Evolutionary conservation across 2,329 filamentous ascomycete species (phyloP).

Genomic region (Parastagonospora nodorum): DNA sequence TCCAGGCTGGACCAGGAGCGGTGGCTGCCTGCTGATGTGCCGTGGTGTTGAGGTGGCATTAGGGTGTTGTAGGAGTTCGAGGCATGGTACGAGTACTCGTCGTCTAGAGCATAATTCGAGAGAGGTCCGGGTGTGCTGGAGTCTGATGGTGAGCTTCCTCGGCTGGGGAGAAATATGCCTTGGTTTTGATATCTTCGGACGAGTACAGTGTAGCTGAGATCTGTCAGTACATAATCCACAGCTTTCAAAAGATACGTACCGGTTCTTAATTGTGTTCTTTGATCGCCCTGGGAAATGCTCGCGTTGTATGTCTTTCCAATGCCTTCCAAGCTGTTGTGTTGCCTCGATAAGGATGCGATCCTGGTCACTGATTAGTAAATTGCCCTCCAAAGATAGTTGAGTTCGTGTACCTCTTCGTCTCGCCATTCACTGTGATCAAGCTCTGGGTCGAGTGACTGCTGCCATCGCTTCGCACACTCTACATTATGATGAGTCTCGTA

Average conservation of each 20-base stretch:
- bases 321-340: constrained; percentile 39
- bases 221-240: neutral
- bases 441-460: constrained; percentile 50
- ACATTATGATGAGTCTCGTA: constrained; percentile 3
- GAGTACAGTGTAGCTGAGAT: constrained; percentile 36
- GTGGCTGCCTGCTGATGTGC: constrained; percentile 21
- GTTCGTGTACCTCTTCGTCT: constrained; percentile 37
- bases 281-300: constrained; percentile 44
- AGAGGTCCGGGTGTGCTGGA: constrained; percentile 13
- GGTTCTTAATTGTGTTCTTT: constrained; percentile 48
- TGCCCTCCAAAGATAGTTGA: neutral
- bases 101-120: constrained; percentile 22
- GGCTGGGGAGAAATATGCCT: constrained; percentile 32
- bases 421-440: constrained; percentile 49
- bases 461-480: constrained; percentile 57
- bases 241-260: constrained; percentile 22
- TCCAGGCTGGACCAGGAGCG: constrained; percentile 29
- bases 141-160: constrained; percentile 28
- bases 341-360: constrained; percentile 40
- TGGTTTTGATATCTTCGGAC: constrained; percentile 37
- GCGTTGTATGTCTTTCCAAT: constrained; percentile 47
- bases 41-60: constrained; percentile 21
- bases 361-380: constrained; percentile 13
- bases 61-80: constrained; percentile 22
- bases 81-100: constrained; percentile 20